A percentile compares a stretch with the other conserved stretches of the same genome.
Conservation (phyloP, 495 filamentous ascomycete genomes). For the Mytilinidion resinicola region DNA sequence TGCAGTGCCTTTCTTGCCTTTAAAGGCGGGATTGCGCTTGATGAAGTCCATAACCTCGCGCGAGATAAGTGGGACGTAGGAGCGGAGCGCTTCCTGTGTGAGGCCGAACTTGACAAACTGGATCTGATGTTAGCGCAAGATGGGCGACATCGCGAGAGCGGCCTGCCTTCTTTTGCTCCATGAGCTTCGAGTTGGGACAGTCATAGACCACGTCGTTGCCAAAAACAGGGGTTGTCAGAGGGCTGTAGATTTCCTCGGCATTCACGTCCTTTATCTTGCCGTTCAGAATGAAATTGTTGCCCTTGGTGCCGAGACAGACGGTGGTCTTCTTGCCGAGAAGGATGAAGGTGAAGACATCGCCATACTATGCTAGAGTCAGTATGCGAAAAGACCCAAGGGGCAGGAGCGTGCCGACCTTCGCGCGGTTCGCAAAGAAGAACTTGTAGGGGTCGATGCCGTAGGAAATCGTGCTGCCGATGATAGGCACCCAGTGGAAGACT, state of each 20-base stretch:
- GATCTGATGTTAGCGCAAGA: neutral
- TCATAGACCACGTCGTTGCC: slow-evolving; percentile 60
- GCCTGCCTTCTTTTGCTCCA: slow-evolving; percentile 61
- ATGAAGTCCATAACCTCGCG: slow-evolving; percentile 49
- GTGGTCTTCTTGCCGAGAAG: slow-evolving; percentile 59
- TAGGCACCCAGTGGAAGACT: slow-evolving; percentile 60
- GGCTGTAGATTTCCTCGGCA: slow-evolving; percentile 59
- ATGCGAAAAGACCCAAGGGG: neutral
- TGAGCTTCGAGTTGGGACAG: slow-evolving; percentile 58
- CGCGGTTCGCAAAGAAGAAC: slow-evolving; percentile 52
- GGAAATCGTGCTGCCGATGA: slow-evolving; percentile 56
- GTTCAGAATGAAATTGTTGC: slow-evolving; percentile 59
- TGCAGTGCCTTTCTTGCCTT: slow-evolving; percentile 44
- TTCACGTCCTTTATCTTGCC: slow-evolving; percentile 56
- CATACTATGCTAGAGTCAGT: slow-evolving; percentile 41
- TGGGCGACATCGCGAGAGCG: neutral
- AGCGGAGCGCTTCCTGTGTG: slow-evolving; percentile 54
- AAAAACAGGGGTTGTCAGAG: slow-evolving; percentile 57
- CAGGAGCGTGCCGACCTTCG: slow-evolving; percentile 33
- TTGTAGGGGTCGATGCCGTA: slow-evolving; percentile 61
- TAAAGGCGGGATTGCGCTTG: slow-evolving; percentile 42
- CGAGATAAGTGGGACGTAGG: slow-evolving; percentile 54
- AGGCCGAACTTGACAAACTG: slow-evolving; percentile 63
- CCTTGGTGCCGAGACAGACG: slow-evolving; percentile 55
- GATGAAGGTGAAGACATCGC: slow-evolving; percentile 60